Evolutionary conservation across 352 stramenopile species (phyloP).

Genomic region (Globisporangium paddicum): DNA sequence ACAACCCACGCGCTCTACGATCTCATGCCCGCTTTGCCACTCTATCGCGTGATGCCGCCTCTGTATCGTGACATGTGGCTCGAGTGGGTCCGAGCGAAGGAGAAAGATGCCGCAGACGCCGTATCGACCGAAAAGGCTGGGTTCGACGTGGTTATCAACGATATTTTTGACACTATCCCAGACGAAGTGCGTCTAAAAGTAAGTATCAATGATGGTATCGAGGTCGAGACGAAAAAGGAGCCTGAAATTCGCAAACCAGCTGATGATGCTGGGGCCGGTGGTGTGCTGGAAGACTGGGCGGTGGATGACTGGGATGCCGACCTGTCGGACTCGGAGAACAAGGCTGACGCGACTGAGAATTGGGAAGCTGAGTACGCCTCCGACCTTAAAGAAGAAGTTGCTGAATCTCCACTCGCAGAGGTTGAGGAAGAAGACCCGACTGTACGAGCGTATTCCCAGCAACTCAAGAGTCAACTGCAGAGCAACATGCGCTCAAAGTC

Average conservation of each 20-base stretch:
- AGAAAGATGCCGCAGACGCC: constrained; percentile 27
- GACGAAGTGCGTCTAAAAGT: constrained; percentile 43
- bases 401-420: not conserved
- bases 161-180: constrained; percentile 44
- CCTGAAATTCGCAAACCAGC: not conserved
- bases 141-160: constrained; percentile 49
- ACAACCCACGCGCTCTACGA: constrained; percentile 86
- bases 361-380: constrained; percentile 6
- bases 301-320: constrained; percentile 76
- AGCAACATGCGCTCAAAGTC: constrained; percentile 27
- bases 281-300: constrained; percentile 43
- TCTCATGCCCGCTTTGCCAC: constrained; percentile 71
- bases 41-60: constrained; percentile 88
- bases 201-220: not conserved
- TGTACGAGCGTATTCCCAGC: constrained; percentile 22
- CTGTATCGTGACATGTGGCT: constrained; percentile 89
- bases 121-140: constrained; percentile 34
- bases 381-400: not conserved
- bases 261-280: not conserved
- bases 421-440: constrained; percentile 21
- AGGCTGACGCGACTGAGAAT: not conserved
- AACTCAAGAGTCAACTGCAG: constrained; percentile 34
- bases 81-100: constrained; percentile 42
- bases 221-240: constrained; percentile 9
- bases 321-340: constrained; percentile 26